Conservation (phyloP, 345 rosid species). For the Mangifera indica region DNA sequence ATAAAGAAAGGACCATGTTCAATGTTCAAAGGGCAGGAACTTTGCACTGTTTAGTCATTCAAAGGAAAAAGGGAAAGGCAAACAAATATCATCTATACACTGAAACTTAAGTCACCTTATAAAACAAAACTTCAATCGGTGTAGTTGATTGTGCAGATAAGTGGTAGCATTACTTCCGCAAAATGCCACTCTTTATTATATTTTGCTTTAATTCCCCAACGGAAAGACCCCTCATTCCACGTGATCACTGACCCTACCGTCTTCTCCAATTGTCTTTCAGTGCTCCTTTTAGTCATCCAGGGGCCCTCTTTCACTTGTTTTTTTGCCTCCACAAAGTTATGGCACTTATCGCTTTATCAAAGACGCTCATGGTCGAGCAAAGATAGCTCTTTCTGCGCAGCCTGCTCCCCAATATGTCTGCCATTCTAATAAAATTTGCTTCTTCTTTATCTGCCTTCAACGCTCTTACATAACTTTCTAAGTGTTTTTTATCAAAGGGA, state of each 20-base stretch:
- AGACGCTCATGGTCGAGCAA: no score
- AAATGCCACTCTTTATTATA: neutral
- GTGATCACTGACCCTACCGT: conserved; percentile 30
- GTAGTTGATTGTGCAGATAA: neutral
- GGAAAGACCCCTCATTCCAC: conserved; percentile 20
- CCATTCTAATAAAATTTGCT: no score
- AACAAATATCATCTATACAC: conserved; percentile 7
- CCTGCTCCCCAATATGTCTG: no score
- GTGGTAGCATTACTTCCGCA: neutral
- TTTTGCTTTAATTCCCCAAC: conserved; percentile 16
- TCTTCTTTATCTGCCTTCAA: no score
- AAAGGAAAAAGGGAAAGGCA: conserved; percentile 16
- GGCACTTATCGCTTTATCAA: neutral
- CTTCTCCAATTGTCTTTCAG: conserved; percentile 22
- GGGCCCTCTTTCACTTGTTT: conserved; percentile 11
- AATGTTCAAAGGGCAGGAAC: conserved; percentile 6
- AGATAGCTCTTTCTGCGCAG: no score
- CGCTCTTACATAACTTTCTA: no score
- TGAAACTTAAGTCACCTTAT: conserved; percentile 19
- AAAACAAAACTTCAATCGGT: neutral
- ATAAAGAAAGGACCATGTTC: conserved; percentile 1
- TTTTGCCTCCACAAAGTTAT: neutral
- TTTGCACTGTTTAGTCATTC: conserved; percentile 26
- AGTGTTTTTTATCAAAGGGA: no score
- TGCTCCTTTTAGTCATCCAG: conserved; percentile 8